Evolutionary conservation across 805 yeast species (phyloP).

Genomic region (Schizosaccharomyces cryophilus): DNA sequence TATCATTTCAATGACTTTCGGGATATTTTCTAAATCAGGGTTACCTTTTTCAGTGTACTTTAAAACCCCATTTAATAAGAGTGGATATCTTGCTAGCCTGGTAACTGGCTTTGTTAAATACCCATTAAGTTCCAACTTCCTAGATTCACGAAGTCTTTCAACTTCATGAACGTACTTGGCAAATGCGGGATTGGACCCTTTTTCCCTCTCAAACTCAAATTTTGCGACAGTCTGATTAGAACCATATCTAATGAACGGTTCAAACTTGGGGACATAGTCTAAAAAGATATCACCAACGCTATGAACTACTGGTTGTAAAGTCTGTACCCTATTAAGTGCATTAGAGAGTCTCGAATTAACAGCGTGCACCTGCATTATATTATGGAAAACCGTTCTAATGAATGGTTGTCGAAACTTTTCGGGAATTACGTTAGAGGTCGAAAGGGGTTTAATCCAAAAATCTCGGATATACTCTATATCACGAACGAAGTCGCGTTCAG

Average conservation of each 20-base stretch:
- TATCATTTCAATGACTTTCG: conserved; percentile 50
- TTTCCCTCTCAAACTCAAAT: conserved; percentile 83
- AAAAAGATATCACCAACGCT: conserved; percentile 70
- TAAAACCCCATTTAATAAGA: conserved; percentile 55
- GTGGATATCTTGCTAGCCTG: conserved; percentile 81
- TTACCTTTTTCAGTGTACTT: conserved; percentile 59
- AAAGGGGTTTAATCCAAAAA: conserved; percentile 75
- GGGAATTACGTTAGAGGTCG: conserved; percentile 70
- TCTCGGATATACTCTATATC: conserved; percentile 82
- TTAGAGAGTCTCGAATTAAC: conserved; percentile 72
- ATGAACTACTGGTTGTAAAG: conserved; percentile 57
- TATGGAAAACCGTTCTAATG: conserved; percentile 73
- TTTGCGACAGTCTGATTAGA: conserved; percentile 93
- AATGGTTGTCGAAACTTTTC: conserved; percentile 74
- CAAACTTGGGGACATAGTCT: conserved; percentile 65
- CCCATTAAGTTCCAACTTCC: conserved; percentile 78
- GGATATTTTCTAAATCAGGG: conserved; percentile 44
- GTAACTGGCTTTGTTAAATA: conserved; percentile 88
- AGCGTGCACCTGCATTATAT: conserved; percentile 63
- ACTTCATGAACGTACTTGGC: conserved; percentile 86
- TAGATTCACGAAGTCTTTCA: conserved; percentile 57
- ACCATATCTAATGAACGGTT: conserved; percentile 79
- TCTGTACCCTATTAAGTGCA: conserved; percentile 68
- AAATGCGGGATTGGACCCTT: conserved; percentile 67
- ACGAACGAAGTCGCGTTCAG: conserved; percentile 86